These are phyloP conservation scores for Sporothrix mexicana DNA, from an alignment of 2,329 filamentous ascomycete genomes.

Conservation along the genomic window DNA sequence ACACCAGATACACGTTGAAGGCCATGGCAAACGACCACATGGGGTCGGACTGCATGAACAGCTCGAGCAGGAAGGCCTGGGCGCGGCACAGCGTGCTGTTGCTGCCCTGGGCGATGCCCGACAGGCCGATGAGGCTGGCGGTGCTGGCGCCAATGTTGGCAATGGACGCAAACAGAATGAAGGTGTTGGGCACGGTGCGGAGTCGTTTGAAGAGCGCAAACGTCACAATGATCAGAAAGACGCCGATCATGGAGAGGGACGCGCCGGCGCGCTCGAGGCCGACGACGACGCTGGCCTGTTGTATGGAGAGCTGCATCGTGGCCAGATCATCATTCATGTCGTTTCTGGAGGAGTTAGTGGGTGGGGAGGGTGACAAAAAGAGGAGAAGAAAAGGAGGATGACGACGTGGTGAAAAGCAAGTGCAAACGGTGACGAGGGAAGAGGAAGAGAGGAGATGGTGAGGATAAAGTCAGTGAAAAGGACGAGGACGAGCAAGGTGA, in stretches of 20 bases:
- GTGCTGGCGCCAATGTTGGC: constrained; percentile 64
- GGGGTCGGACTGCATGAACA: constrained; percentile 78
- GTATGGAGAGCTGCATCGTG: constrained; percentile 41
- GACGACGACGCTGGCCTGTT: constrained; percentile 52
- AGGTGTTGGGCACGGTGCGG: constrained; percentile 65
- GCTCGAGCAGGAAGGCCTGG: constrained; percentile 68
- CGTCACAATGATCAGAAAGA: constrained; percentile 59
- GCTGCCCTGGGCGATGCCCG: constrained; percentile 62
- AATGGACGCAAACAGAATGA: constrained; percentile 66
- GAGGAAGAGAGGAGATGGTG: neutral
- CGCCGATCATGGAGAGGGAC: constrained; percentile 57
- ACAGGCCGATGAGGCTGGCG: constrained; percentile 73
- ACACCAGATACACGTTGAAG: constrained; percentile 76
- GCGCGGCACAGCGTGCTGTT: constrained; percentile 65
- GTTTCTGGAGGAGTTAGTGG: neutral
- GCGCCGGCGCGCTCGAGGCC: constrained; percentile 61
- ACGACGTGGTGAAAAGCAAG: too few relatives aligned
- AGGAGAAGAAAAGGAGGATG: too few relatives aligned
- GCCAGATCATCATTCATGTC: constrained; percentile 33
- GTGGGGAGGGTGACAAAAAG: too few relatives aligned
- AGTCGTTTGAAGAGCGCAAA: constrained; percentile 58
- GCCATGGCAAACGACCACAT: constrained; percentile 85
- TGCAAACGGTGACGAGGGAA: neutral
- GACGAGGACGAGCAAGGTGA: neutral
- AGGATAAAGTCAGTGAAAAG: neutral